Base-by-base conservation (phyloP, 1,139 yeast genomes). In the Hanseniaspora gamundiae region DNA sequence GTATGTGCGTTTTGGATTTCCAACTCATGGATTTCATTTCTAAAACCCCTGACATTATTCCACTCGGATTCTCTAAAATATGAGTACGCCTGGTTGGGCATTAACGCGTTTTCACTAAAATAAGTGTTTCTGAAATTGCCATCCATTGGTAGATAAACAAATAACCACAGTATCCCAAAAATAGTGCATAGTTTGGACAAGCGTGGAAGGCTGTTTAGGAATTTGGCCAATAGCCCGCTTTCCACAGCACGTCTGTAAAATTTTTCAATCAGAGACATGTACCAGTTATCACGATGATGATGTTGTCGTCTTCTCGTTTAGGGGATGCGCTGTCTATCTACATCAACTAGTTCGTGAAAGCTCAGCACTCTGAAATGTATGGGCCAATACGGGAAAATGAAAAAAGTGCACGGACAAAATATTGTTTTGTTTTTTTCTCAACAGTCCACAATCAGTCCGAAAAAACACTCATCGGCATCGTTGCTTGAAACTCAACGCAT, bases 11-110 rank as follows among this genome's bases (percentile, higher is more conserved):
- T 30, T 22, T 56, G 52, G n/a, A 61, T 66, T 17, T 58, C 57
- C 41, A 67, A 51, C 48, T 53, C 48, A 57, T 70, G 63, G 58
- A 72, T 55, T 63, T 65, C 54, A 49, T 58, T 43, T 48, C 95
- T 70, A 58, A 80, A 87, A 0, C 96, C 98, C 47, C 97, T 68
- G 22, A 87, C 77, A 45, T 84, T 69, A 56, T 88, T 86, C 96
- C 97, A 91, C 57, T 91, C 98, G 42, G 91, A 78, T 54, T 88
- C 97, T 47, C 97, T 70, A 60, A 86, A 93, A 59, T 86, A 87
- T 16, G 95, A 81, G 53, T 80, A 81, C 2, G 91, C 97, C 60
- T 91, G 97, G 0, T 94, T 88, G 11, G 98, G 97, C 84, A 93
- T 80, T 60, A 93, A 69, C 30, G 99, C 99, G 64, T 91, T 93